phyloP scores from a whole-genome alignment of 2,329 filamentous ascomycete species.

The Trichophyton equinum region DNA sequence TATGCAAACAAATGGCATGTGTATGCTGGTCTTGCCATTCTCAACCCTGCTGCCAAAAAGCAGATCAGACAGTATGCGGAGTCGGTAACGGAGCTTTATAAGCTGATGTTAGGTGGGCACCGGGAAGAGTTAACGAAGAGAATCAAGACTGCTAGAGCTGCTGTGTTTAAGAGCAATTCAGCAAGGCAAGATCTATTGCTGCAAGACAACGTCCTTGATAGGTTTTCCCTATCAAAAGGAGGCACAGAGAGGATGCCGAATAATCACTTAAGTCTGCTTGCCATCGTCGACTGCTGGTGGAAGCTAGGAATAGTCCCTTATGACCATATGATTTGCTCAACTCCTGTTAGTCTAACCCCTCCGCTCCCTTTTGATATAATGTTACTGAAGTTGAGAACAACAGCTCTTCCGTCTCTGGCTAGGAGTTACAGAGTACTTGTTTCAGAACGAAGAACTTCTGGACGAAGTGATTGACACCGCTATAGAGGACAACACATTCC shows the following conservation, averaged over 20 bases:
- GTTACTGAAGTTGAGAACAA: not conserved
- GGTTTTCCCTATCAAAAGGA: conserved; percentile 67
- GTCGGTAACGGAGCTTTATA: conserved; percentile 87
- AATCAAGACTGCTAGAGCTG: conserved; percentile 66
- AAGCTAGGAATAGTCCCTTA: conserved; percentile 88
- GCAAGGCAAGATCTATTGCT: conserved; percentile 56
- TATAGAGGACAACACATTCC: conserved; percentile 78
- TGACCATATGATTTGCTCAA: conserved; percentile 99
- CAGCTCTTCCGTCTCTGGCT: conserved; percentile 87
- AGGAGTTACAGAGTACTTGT: conserved; percentile 93
- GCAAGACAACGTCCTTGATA: conserved; percentile 68
- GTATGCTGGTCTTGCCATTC: conserved; percentile 89
- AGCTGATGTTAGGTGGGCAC: conserved; percentile 86
- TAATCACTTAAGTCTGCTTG: conserved; percentile 83
- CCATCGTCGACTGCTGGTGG: conserved; percentile 98
- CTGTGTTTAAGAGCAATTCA: conserved; percentile 47
- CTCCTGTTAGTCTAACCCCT: conserved; percentile 47
- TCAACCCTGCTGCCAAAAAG: conserved; percentile 82
- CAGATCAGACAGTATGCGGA: conserved; percentile 92
- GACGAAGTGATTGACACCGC: conserved; percentile 77
- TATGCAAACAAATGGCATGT: conserved; percentile 99
- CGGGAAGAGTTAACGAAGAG: conserved; percentile 58
- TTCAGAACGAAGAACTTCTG: conserved; percentile 67
- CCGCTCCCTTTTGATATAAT: not conserved
- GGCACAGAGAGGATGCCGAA: conserved; percentile 62